phyloP scores from a whole-genome alignment of 495 filamentous ascomycete species.

The Cercophora newfieldiana region DNA sequence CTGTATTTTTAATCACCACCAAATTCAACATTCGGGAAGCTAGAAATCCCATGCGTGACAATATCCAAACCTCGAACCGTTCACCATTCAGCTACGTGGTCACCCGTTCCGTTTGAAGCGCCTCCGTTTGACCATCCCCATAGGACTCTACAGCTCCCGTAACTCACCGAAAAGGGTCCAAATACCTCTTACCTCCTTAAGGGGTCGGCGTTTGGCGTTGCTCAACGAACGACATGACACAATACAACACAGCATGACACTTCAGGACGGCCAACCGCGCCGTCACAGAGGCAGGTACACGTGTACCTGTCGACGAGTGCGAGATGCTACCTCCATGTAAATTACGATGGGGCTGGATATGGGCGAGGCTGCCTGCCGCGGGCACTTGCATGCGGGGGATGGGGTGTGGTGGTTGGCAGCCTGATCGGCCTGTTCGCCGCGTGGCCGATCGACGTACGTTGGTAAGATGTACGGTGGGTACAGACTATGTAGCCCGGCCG shows the following conservation, averaged over 20 bases:
- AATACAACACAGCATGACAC: not conserved
- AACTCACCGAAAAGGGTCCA: not conserved
- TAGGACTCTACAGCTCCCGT: not conserved
- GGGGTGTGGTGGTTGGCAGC: not conserved
- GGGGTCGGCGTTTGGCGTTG: not conserved
- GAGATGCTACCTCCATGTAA: not conserved
- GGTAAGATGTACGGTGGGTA: not conserved
- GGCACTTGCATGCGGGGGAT: not conserved
- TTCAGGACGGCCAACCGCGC: not conserved
- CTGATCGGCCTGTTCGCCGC: not conserved
- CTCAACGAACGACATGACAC: no score
- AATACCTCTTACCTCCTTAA: not conserved
- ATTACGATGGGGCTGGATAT: not conserved
- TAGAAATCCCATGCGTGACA: no score
- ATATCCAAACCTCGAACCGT: not conserved
- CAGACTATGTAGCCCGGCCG: not conserved
- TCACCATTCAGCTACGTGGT: not conserved
- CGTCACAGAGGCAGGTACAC: not conserved
- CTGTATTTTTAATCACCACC: no score
- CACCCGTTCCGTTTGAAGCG: no score
- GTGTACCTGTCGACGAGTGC: not conserved
- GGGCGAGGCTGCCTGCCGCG: not conserved
- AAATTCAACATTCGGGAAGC: no score
- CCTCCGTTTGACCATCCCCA: no score
- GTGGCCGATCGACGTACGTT: not conserved